These are phyloP conservation scores for Saprolegnia diclina DNA, from an alignment of 352 stramenopile species.

Conservation along the genomic window DNA sequence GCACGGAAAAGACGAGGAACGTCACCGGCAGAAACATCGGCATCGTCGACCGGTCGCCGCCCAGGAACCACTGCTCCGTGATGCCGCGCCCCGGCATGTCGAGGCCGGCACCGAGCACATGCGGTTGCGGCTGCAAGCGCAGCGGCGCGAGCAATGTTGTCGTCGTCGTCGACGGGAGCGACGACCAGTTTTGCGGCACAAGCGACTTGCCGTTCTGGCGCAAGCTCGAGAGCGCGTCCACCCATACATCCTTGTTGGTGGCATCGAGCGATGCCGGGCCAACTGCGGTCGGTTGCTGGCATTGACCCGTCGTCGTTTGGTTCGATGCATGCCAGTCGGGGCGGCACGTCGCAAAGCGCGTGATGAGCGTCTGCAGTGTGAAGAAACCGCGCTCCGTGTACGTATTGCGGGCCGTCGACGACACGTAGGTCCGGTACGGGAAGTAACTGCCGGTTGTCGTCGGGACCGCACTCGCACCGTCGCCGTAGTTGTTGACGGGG, in stretches of 20 bases:
- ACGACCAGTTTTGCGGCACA: neutral
- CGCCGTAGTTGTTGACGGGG: conserved; percentile 36
- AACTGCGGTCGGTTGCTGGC: conserved; percentile 34
- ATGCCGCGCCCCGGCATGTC: neutral
- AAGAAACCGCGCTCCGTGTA: conserved; percentile 29
- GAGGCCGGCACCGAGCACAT: neutral
- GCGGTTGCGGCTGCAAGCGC: neutral
- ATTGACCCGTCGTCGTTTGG: conserved; percentile 40
- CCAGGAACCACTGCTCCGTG: neutral
- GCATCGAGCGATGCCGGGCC: conserved; percentile 21
- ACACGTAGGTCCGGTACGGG: conserved; percentile 36
- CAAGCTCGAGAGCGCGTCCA: neutral
- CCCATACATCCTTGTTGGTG: conserved; percentile 3
- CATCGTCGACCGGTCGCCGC: neutral
- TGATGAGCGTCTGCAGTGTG: conserved; percentile 38
- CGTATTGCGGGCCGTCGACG: conserved; percentile 4
- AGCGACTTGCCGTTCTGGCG: neutral
- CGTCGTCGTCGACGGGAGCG: neutral
- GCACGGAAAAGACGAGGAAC: conserved; percentile 62
- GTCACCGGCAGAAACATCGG: neutral
- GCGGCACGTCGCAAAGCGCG: conserved; percentile 35
- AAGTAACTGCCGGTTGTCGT: neutral
- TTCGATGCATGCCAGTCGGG: conserved; percentile 34
- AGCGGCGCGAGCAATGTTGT: neutral
- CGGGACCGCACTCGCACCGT: conserved; percentile 18